These are phyloP conservation scores for Colletotrichum lini DNA, from an alignment of 2,329 filamentous ascomycete genomes.

Conservation along the genomic window DNA sequence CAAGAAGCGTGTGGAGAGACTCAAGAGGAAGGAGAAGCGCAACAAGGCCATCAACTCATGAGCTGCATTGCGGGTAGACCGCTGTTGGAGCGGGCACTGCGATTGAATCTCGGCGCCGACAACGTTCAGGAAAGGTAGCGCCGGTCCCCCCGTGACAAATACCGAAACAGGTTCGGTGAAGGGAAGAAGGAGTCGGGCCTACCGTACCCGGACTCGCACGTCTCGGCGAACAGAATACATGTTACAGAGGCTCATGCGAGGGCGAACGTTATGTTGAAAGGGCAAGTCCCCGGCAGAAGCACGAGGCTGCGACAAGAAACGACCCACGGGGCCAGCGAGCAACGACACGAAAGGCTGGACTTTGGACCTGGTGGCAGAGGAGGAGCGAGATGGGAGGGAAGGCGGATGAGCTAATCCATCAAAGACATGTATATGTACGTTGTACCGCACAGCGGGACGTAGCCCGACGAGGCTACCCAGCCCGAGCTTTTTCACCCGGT, in stretches of 20 bases:
- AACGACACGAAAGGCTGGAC: constrained; percentile 11
- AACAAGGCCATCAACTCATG: constrained; percentile 85
- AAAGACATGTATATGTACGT: background rate
- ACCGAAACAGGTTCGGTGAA: constrained; percentile 31
- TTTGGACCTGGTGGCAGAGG: constrained; percentile 11
- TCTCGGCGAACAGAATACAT: constrained; percentile 31
- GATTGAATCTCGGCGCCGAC: constrained; percentile 20
- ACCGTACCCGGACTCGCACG: constrained; percentile 22
- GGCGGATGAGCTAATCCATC: constrained; percentile 20
- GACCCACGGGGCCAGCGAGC: constrained; percentile 2
- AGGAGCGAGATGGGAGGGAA: background rate
- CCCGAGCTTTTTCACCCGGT: constrained; percentile 30
- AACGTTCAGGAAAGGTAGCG: constrained; percentile 11
- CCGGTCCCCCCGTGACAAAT: constrained; percentile 27
- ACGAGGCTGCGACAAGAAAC: background rate
- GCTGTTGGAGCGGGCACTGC: constrained; percentile 19
- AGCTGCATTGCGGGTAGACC: constrained; percentile 45
- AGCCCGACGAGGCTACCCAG: constrained; percentile 31
- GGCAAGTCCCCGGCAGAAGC: constrained; percentile 5
- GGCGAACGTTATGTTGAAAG: constrained; percentile 21
- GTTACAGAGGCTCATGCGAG: constrained; percentile 33
- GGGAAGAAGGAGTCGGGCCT: constrained; percentile 28
- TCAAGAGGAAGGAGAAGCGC: constrained; percentile 96
- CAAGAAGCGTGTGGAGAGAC: constrained; percentile 90
- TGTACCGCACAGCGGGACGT: background rate